Evolutionary conservation across 768 basidiomycete genomes (phyloP), one percentile per base, ranked within the genome.

Genomic region (Boletus sensibilis): DNA sequence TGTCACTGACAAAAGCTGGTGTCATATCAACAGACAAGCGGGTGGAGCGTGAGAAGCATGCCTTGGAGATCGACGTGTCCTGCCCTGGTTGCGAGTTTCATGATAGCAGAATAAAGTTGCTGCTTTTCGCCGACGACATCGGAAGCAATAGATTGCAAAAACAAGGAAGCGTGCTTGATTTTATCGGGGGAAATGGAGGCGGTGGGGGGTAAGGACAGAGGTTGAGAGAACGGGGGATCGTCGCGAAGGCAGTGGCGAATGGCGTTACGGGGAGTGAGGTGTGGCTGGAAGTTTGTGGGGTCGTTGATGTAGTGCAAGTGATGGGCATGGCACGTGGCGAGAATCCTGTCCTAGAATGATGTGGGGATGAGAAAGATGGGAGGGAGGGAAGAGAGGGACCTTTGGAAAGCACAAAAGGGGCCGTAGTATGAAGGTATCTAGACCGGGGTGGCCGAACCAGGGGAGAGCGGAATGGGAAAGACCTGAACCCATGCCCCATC

Each of bases 401-500:
- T 94, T 94, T 48, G 77, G 68, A 39, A 92, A 78, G 14, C 76
- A 71, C 23, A 94, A 68, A 42, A 94, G 69, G 13, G 92, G 92
- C 4, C 92, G 82, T 1, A 90, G 59, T 16, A 92, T 78, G 85
- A 87, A 94, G 33, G 73, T 76, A 37, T 72, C 67, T 81, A 93
- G 82, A 7, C 90, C 90, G 35, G 74, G 75, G 10, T 74, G 53
- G 3, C 85, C 87, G 46, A 75, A 72, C 65, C 72, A 80, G 7
- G 74, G 72, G 33, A 79, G 66, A 7, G 65, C 52, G 5, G 67
- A 64, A 21, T 72, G 61, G 0, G 43, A 37, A 11, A 23, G 16
- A n/a, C 25, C 20, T 1, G 61, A 63, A 40, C 89, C 88, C 92
- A 94, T 94, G 2, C 92, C 92, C 84, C 85, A 91, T 43, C 90